Evolutionary conservation across 1,139 yeast species (phyloP).

Genomic region (Kluyveromyces marxianus): DNA sequence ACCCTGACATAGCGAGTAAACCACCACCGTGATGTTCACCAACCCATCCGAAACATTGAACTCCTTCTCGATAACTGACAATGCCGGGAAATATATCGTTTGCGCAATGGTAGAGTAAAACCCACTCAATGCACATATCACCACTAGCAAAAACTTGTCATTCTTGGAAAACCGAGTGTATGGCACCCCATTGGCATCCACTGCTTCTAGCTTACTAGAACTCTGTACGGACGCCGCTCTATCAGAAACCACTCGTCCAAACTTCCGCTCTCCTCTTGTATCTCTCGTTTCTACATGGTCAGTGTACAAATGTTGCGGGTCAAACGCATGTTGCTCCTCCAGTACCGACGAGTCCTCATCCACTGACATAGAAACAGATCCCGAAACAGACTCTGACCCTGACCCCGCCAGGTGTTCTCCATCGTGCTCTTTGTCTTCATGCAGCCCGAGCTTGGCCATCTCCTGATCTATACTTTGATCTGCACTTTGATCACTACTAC

Average conservation of each 20-base stretch:
- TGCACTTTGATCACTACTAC: no score
- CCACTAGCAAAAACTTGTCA: constrained; percentile 35
- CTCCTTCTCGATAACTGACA: constrained; percentile 43
- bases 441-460: no score
- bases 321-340: neutral
- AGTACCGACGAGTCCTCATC: neutral
- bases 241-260: neutral
- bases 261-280: neutral
- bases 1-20: constrained; percentile 66
- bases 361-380: neutral
- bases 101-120: constrained; percentile 59
- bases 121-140: constrained; percentile 40
- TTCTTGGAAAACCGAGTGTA: constrained; percentile 32
- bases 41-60: constrained; percentile 48
- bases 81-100: constrained; percentile 69
- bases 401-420: no score
- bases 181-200: constrained; percentile 8
- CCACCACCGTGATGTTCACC: constrained; percentile 62
- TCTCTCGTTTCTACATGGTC: neutral
- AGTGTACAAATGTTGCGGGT: neutral
- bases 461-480: no score
- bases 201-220: neutral
- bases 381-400: no score
- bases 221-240: neutral
- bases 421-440: neutral